Evolutionary conservation across 495 filamentous ascomycete genomes (phyloP).

Genomic region (Daldinia decipiens): DNA sequence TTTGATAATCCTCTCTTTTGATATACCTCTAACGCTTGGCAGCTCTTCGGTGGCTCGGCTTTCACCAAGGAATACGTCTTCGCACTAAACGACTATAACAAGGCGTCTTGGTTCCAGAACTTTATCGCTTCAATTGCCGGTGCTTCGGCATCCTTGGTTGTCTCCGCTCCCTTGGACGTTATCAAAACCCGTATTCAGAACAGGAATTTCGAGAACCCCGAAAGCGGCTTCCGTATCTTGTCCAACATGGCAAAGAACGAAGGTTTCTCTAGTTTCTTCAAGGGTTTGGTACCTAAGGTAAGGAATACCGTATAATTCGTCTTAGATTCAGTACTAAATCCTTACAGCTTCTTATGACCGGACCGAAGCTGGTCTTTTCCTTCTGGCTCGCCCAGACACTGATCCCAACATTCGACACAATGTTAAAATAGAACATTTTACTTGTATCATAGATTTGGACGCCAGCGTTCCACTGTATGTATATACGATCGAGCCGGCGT

Average conservation of each 20-base stretch:
- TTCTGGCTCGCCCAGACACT: slow-evolving; percentile 99
- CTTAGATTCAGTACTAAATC: background rate
- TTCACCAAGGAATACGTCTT: slow-evolving; percentile 97
- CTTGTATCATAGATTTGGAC: slow-evolving; percentile 27
- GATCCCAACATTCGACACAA: slow-evolving; percentile 70
- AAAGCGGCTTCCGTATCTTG: slow-evolving; percentile 90
- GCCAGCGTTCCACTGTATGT: slow-evolving; percentile 32
- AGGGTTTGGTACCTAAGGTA: slow-evolving; percentile 92
- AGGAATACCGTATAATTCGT: slow-evolving; percentile 4
- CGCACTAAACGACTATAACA: slow-evolving; percentile 89
- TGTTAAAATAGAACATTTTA: slow-evolving; percentile 43
- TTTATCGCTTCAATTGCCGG: slow-evolving; percentile 96
- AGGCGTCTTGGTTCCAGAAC: slow-evolving; percentile 93
- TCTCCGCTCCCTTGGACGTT: slow-evolving; percentile 95
- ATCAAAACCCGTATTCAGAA: slow-evolving; percentile 99
- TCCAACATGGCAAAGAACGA: slow-evolving; percentile 92
- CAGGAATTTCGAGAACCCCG: slow-evolving; percentile 97
- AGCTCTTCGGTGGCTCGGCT: slow-evolving; percentile 98
- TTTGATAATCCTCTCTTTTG: background rate
- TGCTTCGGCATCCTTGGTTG: slow-evolving; percentile 88
- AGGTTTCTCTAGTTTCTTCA: slow-evolving; percentile 90
- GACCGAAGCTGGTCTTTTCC: slow-evolving; percentile 97
- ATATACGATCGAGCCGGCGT: slow-evolving; percentile 44
- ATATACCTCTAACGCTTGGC: slow-evolving; percentile 19
- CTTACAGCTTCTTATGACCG: slow-evolving; percentile 87